These are phyloP conservation scores for Cryphonectria naterciae DNA, from an alignment of 2,329 filamentous ascomycete genomes.

Conservation along the genomic window DNA sequence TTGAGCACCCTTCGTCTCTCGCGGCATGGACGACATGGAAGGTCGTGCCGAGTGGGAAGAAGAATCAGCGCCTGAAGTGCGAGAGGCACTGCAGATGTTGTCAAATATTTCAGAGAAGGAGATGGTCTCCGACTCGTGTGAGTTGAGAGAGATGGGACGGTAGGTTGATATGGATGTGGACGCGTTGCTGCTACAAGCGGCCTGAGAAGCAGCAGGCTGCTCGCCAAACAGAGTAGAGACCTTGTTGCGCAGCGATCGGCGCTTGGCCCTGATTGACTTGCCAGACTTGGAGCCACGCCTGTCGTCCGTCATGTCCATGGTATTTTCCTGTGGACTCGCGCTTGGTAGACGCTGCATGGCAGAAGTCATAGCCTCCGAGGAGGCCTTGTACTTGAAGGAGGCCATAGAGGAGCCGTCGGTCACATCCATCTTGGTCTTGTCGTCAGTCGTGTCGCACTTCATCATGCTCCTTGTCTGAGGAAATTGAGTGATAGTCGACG, in stretches of 20 bases:
- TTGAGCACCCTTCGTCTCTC: not conserved
- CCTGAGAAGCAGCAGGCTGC: not conserved
- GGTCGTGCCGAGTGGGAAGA: not conserved
- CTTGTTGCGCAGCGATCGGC: slow-evolving; percentile 21
- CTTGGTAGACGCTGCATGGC: not conserved
- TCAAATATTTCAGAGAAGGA: slow-evolving; percentile 28
- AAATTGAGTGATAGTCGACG: slow-evolving; percentile 1
- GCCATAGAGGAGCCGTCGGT: not conserved
- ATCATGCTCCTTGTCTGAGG: not conserved
- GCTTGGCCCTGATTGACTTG: slow-evolving; percentile 1
- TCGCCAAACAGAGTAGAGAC: slow-evolving; percentile 26
- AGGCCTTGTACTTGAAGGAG: too few relatives aligned
- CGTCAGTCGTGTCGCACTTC: not conserved
- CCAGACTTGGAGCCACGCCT: not conserved
- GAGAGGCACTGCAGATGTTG: slow-evolving; percentile 20
- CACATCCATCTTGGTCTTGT: not conserved
- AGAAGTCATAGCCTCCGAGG: not conserved
- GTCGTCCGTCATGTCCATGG: not conserved
- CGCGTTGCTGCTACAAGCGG: slow-evolving; percentile 1
- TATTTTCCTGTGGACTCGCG: not conserved
- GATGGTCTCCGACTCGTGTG: slow-evolving; percentile 18
- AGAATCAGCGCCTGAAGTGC: not conserved
- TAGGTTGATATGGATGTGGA: slow-evolving; percentile 1
- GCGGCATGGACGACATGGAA: slow-evolving; percentile 7
- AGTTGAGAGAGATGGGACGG: slow-evolving; percentile 23